Evolutionary conservation across 1,284 basidiomycete species (phyloP).

Genomic region (Apiotrichum domesticum): DNA sequence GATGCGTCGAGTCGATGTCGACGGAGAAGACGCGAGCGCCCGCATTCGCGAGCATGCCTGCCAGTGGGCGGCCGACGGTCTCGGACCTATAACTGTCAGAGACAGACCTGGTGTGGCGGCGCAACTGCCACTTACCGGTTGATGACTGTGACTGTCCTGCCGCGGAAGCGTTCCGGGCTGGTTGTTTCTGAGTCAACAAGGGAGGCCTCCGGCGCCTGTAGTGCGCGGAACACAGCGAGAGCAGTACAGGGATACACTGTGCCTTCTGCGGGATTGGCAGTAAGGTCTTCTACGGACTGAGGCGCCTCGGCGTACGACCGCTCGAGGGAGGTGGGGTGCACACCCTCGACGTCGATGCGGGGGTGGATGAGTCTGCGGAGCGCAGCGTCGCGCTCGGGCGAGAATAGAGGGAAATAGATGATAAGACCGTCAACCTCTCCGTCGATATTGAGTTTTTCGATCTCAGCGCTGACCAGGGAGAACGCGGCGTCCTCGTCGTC

Average conservation of each 20-base stretch:
- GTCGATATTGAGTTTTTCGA: conserved; percentile 20
- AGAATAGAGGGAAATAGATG: conserved; percentile 27
- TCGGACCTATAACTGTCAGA: conserved; percentile 61
- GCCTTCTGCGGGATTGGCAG: conserved; percentile 1
- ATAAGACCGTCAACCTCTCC: conserved; percentile 22
- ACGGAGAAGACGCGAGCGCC: conserved; percentile 91
- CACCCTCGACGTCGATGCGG: conserved; percentile 30
- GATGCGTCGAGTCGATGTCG: conserved; percentile 65
- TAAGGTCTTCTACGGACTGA: conserved; percentile 7
- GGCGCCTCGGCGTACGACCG: conserved; percentile 6
- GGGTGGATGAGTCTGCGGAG: conserved; percentile 23
- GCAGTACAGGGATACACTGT: conserved; percentile 29
- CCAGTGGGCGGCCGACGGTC: conserved; percentile 90
- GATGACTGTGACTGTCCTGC: conserved; percentile 82
- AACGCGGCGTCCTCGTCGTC: not conserved
- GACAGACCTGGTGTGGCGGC: too few relatives aligned
- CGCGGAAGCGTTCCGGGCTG: conserved; percentile 10
- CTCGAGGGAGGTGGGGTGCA: conserved; percentile 15
- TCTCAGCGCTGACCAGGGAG: conserved; percentile 7
- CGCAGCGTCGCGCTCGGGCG: conserved; percentile 16
- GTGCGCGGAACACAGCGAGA: conserved; percentile 23
- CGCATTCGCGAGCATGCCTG: conserved; percentile 88
- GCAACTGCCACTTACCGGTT: conserved; percentile 59
- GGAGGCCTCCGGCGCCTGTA: conserved; percentile 14
- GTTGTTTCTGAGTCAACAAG: conserved; percentile 8